Conservation (phyloP, 208 protist species). For the Acanthamoeba castellanii region DNA sequence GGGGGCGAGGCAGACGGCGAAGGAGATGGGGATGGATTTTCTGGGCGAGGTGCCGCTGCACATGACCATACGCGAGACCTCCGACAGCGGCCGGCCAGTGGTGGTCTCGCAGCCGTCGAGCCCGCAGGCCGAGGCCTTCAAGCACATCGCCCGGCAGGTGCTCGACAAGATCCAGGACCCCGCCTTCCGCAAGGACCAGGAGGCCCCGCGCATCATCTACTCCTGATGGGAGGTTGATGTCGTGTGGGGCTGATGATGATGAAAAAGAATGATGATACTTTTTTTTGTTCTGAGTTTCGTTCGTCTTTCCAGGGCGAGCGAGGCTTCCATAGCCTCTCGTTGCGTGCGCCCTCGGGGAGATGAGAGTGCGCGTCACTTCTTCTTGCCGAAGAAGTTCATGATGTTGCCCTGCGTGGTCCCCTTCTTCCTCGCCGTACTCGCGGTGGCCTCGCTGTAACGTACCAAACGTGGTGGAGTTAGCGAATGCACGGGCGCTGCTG, state of each 20-base stretch:
- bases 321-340: neutral
- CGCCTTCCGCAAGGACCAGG: constrained; percentile 12
- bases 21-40: constrained; percentile 93
- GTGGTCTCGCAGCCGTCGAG: constrained; percentile 78
- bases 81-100: constrained; percentile 94
- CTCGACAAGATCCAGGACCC: constrained; percentile 58
- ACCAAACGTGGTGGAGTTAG: neutral
- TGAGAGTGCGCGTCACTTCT: neutral
- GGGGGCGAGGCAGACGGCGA: constrained; percentile 92
- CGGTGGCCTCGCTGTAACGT: neutral
- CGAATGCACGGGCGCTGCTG: neutral
- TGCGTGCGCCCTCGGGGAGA: too few relatives aligned
- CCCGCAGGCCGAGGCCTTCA: constrained; percentile 67
- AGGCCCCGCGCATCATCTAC: constrained; percentile 29
- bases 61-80: constrained; percentile 93
- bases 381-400: constrained; percentile 52
- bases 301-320: too few relatives aligned
- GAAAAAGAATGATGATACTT: neutral
- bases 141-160: constrained; percentile 17
- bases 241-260: neutral
- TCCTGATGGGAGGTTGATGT: neutral
- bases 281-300: neutral
- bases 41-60: constrained; percentile 95
- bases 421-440: neutral
- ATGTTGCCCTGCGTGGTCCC: constrained; percentile 30